Conservation (phyloP, 768 basidiomycete species). For the Tricholoma furcatifolium region DNA sequence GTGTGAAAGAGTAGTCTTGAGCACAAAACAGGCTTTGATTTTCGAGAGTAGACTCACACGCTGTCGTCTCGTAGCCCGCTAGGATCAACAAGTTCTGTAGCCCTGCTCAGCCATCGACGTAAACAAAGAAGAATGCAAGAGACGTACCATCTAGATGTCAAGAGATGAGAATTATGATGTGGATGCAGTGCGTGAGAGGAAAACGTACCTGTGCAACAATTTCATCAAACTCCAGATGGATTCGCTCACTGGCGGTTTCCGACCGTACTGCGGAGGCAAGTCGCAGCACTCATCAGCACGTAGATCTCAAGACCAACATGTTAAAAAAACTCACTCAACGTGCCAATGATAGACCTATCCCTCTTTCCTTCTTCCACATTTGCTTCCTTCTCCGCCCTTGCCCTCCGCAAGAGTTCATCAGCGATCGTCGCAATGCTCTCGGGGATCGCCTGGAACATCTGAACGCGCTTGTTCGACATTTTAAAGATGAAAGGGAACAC, state of each 20-base stretch:
- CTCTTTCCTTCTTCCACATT: conserved; percentile 8
- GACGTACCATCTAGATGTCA: conserved; percentile 19
- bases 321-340: conserved; percentile 16
- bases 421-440: conserved; percentile 27
- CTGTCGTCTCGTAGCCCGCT: conserved; percentile 23
- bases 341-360: conserved; percentile 25
- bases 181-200: background rate
- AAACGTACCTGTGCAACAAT: conserved; percentile 34
- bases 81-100: conserved; percentile 17
- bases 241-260: conserved; percentile 20
- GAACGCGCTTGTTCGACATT: conserved; percentile 26
- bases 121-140: background rate
- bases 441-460: conserved; percentile 21
- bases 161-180: background rate
- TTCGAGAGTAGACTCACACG: conserved; percentile 9
- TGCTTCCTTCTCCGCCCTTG: conserved; percentile 22
- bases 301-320: background rate
- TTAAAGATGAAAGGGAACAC: conserved; percentile 25
- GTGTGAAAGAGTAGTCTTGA: background rate
- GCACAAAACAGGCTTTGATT: background rate
- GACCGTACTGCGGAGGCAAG: conserved; percentile 30
- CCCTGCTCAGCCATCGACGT: background rate
- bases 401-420: conserved; percentile 23
- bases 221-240: conserved; percentile 39
- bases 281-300: background rate